Conservation (phyloP, 208 protist species). For the Lotmaria passim region DNA sequence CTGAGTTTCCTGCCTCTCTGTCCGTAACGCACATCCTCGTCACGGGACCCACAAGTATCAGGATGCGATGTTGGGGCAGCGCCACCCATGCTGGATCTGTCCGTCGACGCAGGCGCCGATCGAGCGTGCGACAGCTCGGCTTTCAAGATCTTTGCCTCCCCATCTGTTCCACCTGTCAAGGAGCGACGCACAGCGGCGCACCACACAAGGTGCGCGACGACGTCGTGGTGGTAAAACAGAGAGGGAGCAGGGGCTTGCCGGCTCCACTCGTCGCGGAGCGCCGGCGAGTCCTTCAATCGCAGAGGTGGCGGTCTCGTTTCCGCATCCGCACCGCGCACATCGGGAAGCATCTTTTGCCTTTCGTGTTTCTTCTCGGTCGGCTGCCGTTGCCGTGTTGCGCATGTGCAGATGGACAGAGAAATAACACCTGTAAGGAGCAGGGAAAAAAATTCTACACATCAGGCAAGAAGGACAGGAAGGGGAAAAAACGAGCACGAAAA, state of each 20-base stretch:
- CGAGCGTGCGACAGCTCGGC: conserved; percentile 56
- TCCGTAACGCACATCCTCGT: conserved; percentile 62
- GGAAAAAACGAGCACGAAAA: conserved; percentile 16
- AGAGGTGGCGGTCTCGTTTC: conserved; percentile 4
- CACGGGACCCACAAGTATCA: conserved; percentile 65
- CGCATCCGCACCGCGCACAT: not conserved
- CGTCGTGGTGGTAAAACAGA: conserved; percentile 77
- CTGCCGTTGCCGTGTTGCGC: no score
- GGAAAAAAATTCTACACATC: no score
- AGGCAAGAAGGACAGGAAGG: conserved; percentile 50
- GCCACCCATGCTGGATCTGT: not conserved
- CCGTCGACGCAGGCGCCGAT: not conserved
- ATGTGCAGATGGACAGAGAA: no score
- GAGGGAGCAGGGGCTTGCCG: conserved; percentile 70
- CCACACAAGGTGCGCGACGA: conserved; percentile 67
- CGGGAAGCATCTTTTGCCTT: not conserved
- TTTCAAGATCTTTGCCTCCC: conserved; percentile 87
- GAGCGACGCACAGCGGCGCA: conserved; percentile 61
- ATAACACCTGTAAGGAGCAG: no score
- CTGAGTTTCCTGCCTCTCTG: conserved; percentile 64
- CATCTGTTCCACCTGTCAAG: conserved; percentile 75
- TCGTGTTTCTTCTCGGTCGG: conserved; percentile 7
- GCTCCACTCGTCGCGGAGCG: conserved; percentile 70
- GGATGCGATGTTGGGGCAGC: conserved; percentile 78
- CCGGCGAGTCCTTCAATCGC: conserved; percentile 36